phyloP scores from a whole-genome alignment of 2,329 filamentous ascomycete species.

The Colletotrichum sp. region DNA sequence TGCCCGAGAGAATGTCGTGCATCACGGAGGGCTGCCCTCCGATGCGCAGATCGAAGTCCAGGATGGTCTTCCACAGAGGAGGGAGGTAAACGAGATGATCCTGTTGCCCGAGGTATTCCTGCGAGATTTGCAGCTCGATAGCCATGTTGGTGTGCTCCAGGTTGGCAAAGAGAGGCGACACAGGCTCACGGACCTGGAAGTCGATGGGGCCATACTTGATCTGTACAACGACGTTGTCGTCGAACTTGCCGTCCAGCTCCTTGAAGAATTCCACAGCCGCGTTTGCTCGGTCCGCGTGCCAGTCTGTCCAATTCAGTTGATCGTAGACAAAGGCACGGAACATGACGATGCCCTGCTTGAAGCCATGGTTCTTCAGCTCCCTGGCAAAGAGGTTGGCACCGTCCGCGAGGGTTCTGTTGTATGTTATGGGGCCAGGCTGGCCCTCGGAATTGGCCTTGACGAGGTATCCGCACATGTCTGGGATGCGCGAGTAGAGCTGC shows the following conservation, averaged over 20 bases:
- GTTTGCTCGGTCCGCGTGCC: conserved; percentile 72
- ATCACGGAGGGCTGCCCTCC: conserved; percentile 61
- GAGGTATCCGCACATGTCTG: conserved; percentile 72
- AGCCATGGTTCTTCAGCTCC: conserved; percentile 58
- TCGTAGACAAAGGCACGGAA: conserved; percentile 78
- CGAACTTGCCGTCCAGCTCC: conserved; percentile 67
- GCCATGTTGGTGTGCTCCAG: conserved; percentile 50
- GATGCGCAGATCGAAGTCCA: conserved; percentile 71
- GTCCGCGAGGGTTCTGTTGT: conserved; percentile 72
- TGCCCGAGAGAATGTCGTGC: conserved; percentile 65
- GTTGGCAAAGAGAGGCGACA: conserved; percentile 67
- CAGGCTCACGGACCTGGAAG: conserved; percentile 74
- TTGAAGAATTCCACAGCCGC: conserved; percentile 73
- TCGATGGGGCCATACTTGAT: conserved; percentile 79
- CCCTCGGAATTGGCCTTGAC: conserved; percentile 77
- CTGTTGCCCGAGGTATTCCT: conserved; percentile 77
- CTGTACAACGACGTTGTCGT: conserved; percentile 74
- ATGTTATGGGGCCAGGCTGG: conserved; percentile 71
- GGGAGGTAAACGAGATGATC: conserved; percentile 71
- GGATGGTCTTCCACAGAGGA: conserved; percentile 71
- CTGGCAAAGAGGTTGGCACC: conserved; percentile 73
- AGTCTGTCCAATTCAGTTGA: conserved; percentile 58
- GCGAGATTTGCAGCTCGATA: conserved; percentile 70
- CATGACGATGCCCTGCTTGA: conserved; percentile 61
- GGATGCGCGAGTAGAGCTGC: conserved; percentile 63